Evolutionary conservation across 2,329 filamentous ascomycete species (phyloP), one percentile per base, ranked within the genome.

Genomic region (Colletotrichum falcatum): DNA sequence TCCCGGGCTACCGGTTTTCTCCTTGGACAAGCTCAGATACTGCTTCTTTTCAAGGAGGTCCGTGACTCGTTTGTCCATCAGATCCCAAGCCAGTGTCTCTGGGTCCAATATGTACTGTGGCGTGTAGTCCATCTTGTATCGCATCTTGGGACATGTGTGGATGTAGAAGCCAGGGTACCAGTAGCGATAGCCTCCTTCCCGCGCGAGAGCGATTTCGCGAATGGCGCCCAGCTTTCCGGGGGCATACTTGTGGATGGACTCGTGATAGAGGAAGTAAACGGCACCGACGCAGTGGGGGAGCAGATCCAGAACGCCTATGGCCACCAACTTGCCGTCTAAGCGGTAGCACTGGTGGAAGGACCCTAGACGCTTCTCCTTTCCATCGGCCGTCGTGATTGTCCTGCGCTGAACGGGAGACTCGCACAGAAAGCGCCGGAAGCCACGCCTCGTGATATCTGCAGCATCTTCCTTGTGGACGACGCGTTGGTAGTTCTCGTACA

Each of bases 121-220:
- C 14, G 86, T 84, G 78, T 93, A 96, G 76, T 94, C 91, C 68
- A 90, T 91, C 83, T 96, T 96, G 83, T 96, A 96, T 74, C 86
- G 86, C 93, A 96, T 95, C 83, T 96, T 96, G 63, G 88, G 85
- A 76, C 93, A 95, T 65, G 83, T 89, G 78, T 95, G 92, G 70
- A 96, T 95, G 76, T 95, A 96, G 79, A 90, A 95, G 7, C 93
- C 90, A 7, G 87, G 91, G 80, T 95, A 96, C 87, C 94, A 96
- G 84, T 89, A 94, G 53, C 86, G 82, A 75, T 95, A 94, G 0
- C 88, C 90, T 7, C 83, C 84, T 76, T 95, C 92, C 3, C 86
- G 81, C 0, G 93, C 91, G 35, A 96, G 79, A 0, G 89, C 84
- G 71, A 93, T 92, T 79, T 96, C 93, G 72, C 90, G 84, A 72